These are phyloP conservation scores for Alternaria angustiovoidea DNA, from an alignment of 2,329 filamentous ascomycete species.

Conservation along the genomic window DNA sequence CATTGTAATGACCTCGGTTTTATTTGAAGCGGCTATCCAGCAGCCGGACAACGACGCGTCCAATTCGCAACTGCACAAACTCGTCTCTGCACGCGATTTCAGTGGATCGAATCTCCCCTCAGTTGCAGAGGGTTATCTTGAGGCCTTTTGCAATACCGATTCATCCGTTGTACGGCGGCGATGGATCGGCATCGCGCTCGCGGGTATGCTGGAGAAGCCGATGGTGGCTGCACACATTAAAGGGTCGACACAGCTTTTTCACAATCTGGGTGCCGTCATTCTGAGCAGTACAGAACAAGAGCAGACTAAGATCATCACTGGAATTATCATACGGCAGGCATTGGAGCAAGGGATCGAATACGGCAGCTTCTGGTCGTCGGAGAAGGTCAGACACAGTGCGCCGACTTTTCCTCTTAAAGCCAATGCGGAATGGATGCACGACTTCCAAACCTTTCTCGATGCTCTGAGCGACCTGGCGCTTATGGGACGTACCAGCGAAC, in stretches of 20 bases:
- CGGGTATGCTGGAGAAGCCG: conserved; percentile 31
- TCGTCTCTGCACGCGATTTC: conserved; percentile 24
- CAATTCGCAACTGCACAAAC: conserved; percentile 22
- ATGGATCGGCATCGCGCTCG: conserved; percentile 45
- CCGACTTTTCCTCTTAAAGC: conserved; percentile 33
- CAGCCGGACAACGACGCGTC: conserved; percentile 32
- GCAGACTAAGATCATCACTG: conserved; percentile 43
- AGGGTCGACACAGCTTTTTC: conserved; percentile 16
- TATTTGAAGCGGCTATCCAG: conserved; percentile 32
- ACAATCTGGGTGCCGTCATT: conserved; percentile 36
- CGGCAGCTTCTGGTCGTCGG: conserved; percentile 38
- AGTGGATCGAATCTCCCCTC: conserved; percentile 17
- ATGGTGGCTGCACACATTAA: conserved; percentile 27
- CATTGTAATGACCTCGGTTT: conserved; percentile 23
- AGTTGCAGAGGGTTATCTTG: conserved; percentile 34
- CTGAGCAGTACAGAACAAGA: conserved; percentile 32
- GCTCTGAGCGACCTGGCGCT: conserved; percentile 26
- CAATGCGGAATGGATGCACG: conserved; percentile 33
- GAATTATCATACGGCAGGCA: conserved; percentile 39
- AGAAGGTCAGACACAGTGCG: conserved; percentile 29
- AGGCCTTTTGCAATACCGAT: conserved; percentile 35
- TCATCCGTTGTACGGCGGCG: conserved; percentile 30
- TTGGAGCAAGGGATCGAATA: conserved; percentile 33
- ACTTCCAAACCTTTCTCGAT: conserved; percentile 43
- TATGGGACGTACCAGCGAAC: conserved; percentile 15